Evolutionary conservation across 176 grass and related monocot genomes (phyloP), one percentile per base, ranked within the genome.

Genomic region (Miscanthus lutarioriparius): DNA sequence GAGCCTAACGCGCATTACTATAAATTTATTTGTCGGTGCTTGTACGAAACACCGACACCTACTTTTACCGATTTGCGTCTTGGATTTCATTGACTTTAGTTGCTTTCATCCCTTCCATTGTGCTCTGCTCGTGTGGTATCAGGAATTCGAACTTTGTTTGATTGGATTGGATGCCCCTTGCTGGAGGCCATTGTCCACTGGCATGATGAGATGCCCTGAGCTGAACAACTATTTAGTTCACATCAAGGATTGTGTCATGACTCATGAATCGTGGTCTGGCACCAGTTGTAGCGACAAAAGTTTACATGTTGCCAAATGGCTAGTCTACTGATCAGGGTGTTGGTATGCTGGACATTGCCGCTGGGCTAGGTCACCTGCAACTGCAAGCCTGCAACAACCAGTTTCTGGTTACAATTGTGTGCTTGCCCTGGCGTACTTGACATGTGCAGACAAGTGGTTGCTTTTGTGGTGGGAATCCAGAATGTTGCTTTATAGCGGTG

Each of bases 281-380:
- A 13, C 64, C 19, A 3, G 10, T 67, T 69, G 19, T 10, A 69
- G 10, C 2, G 7, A 45, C 4, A 59, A 13, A 44, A 30, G 1
- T 32, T 0, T 28, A 39, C 72, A 37, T 14, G 17, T 20, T 51
- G 64, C 64, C 54, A 54, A 62, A 62, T 62, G 58, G n/a, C 20
- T 11, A 10, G 56, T 13, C 15, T 41, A 63, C 58, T 62, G 59
- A 10, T n/a, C 54, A 58, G 54, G 10, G 2, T 23, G 22, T 68
- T 40, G 17, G 12, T 51, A 23, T 35, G 28, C 1, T 32, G n/a
- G 67, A 26, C 10, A 17, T 82, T 78, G 33, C 88, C 33, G 22
- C 10, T 44, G 41, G 27, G 14, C 56, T 44, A 90, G 73, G 83
- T 43, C 78, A 78, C 28, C 58, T 47, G 49, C 78, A 72, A 54